Base-by-base conservation (phyloP, 1,139 yeast species). In the Sugiyamaella japonica region DNA sequence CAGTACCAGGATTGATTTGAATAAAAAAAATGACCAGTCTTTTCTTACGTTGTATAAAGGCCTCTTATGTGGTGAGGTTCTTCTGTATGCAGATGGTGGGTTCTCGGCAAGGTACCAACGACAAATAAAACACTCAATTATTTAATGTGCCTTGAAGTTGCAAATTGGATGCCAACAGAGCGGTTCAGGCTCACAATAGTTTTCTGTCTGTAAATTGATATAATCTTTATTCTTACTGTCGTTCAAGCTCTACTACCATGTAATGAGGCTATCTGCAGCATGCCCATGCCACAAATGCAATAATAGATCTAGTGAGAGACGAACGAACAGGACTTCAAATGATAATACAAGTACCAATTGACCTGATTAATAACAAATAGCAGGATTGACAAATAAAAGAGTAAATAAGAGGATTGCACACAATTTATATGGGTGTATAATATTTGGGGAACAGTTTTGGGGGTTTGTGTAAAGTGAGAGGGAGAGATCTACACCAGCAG, bases 181-280 rank as follows among this genome's bases (percentile, higher is more conserved):
- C 4, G 3, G 6, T 20, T 10, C 3, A 31, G 36, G 13, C 12
- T 8, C 4, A 31, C 36, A 31, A 31, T 10, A 31, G n/a, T n/a
- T n/a, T 10, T 10, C 36, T 10, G 13, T 7, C 16, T n/a, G 15
- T 34, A 34, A 7, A 3, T 34, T 34, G 12, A 34, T 34, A 29
- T 16, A 34, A 13, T 12, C 8, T 34, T n/a, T 13, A 13, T n/a
- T 34, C 8, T 10, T 16, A 34, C 38, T n/a, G 38, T 20, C 9
- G 25, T 16, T 38, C 17, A 17, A 38, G 9, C n/a, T 7, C 12
- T 38, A 15, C n/a, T 38, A 17, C 41, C n/a, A 38, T 16, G 41
- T 23, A 38, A 38, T 38, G 41, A 38, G 41, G 41, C 41, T 38
- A n/a, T n/a, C 28, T 17, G 28, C 41, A 38, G 17, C n/a, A 12